phyloP scores from a whole-genome alignment of 371 early-diverging fungal species.

The Mortierella sp. region DNA sequence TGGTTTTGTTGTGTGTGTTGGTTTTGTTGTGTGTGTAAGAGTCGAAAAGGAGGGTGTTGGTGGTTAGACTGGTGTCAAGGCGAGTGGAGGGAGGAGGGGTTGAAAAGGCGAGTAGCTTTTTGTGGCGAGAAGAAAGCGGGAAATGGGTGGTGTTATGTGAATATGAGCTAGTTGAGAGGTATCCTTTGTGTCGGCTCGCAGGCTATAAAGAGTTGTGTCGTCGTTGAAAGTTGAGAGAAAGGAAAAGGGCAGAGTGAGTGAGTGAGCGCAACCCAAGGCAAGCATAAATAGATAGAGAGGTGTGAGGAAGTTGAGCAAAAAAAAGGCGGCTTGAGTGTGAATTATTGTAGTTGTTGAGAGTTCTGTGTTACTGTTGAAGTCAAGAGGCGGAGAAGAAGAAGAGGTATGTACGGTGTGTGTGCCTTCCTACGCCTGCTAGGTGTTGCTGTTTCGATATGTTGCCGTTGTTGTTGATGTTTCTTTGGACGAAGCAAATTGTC shows the following conservation, averaged over 20 bases:
- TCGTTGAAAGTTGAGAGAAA: background rate
- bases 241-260: constrained; percentile 13
- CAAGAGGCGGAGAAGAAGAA: background rate
- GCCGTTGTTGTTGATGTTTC: background rate
- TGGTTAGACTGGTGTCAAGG: background rate
- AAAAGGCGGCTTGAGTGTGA: background rate
- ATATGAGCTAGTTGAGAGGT: background rate
- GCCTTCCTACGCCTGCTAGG: background rate
- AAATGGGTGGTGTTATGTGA: background rate
- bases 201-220: background rate
- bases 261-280: constrained; percentile 7
- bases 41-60: background rate
- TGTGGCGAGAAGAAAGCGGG: background rate
- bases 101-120: constrained; percentile 2
- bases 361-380: background rate
- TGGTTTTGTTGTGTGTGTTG: background rate
- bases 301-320: background rate
- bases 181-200: background rate
- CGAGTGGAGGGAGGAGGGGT: background rate
- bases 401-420: background rate
- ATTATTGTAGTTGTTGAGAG: background rate
- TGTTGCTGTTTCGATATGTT: background rate
- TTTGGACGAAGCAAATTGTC: background rate
- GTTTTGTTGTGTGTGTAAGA: background rate
- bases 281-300: constrained; percentile 11